Conservation (phyloP, 1,139 yeast species). For the Casaregolazyma suthepensis region DNA sequence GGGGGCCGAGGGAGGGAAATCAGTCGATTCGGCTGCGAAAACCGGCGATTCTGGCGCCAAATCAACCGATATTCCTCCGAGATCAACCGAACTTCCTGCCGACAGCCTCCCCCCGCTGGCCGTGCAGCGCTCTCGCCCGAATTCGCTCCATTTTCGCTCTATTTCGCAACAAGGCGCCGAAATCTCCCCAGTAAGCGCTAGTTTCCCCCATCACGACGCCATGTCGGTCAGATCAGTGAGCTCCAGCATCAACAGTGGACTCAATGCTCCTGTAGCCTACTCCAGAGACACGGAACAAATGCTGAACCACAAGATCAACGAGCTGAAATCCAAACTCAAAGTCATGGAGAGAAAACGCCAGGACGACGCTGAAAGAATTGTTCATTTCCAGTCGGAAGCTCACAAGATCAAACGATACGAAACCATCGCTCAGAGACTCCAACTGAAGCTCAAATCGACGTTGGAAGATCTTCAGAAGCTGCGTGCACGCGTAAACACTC, state of each 20-base stretch:
- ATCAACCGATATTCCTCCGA: no score
- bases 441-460: slow-evolving; percentile 32
- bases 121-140: neutral
- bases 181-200: neutral
- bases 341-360: slow-evolving; percentile 29
- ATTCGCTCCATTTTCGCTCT: neutral
- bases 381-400: slow-evolving; percentile 22
- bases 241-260: slow-evolving; percentile 6
- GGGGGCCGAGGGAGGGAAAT: neutral
- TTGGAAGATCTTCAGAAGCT: slow-evolving; percentile 32
- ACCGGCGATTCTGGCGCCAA: no score
- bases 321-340: slow-evolving; percentile 27
- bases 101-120: neutral
- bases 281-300: neutral
- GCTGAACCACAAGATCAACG: slow-evolving; percentile 23
- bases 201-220: slow-evolving; percentile 1
- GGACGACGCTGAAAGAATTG: slow-evolving; percentile 27
- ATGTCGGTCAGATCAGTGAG: slow-evolving; percentile 2
- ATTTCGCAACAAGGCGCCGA: neutral
- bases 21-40: no score
- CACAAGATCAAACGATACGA: slow-evolving; percentile 32
- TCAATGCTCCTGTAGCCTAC: neutral
- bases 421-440: slow-evolving; percentile 36
- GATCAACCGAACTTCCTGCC: neutral
- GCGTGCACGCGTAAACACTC: slow-evolving; percentile 19